Conservation (phyloP, 2,329 filamentous ascomycete species). For the Phialemonium atrogriseum region DNA sequence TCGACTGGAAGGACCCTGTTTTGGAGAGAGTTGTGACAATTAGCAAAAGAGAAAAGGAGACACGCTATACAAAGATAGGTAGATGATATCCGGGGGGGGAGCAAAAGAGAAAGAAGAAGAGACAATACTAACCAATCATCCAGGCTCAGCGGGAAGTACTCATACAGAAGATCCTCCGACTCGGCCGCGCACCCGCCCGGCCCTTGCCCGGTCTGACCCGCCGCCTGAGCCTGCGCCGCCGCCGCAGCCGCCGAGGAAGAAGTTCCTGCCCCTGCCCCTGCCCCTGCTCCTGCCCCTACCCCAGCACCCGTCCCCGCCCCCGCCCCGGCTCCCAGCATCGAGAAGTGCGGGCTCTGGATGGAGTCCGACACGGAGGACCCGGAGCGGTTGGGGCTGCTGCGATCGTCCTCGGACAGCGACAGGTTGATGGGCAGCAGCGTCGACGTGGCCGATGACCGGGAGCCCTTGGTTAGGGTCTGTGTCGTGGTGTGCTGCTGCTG, state of each 20-base stretch:
- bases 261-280: too few relatives aligned
- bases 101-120: not conserved
- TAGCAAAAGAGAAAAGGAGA: not conserved
- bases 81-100: constrained; percentile 1
- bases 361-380: constrained; percentile 31
- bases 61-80: too few relatives aligned
- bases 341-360: constrained; percentile 39
- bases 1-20: constrained; percentile 75
- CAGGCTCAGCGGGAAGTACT: constrained; percentile 86
- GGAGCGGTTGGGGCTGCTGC: constrained; percentile 42
- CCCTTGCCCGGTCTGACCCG: constrained; percentile 26
- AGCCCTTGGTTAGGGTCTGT: constrained; percentile 5
- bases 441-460: constrained; percentile 9
- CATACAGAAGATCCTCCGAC: constrained; percentile 77
- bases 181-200: constrained; percentile 58
- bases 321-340: constrained; percentile 18
- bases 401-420: constrained; percentile 53
- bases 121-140: constrained; percentile 63
- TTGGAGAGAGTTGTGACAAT: constrained; percentile 14
- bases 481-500: constrained; percentile 12
- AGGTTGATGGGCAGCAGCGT: constrained; percentile 36
- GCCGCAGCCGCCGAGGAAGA: too few relatives aligned
- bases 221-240: too few relatives aligned
- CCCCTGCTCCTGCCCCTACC: too few relatives aligned
- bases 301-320: not conserved